These are phyloP conservation scores for Acrasis kona DNA, from an alignment of 78 protist species.

Conservation along the genomic window DNA sequence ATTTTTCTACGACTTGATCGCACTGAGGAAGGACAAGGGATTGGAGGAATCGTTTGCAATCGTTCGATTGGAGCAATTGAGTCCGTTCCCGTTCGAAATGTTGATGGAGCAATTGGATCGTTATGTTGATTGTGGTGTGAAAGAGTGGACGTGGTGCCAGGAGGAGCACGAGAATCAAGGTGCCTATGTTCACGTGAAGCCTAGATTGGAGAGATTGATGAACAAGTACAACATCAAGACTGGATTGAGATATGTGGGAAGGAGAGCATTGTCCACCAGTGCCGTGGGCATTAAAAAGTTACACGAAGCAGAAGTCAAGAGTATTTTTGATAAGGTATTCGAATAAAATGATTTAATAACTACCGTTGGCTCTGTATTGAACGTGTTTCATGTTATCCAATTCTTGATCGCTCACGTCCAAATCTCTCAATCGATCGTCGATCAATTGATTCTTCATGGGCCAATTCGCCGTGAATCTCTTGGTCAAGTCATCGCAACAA, in stretches of 20 bases:
- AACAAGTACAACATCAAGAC: background rate
- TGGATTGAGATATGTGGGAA: background rate
- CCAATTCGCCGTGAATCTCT: background rate
- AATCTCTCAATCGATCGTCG: background rate
- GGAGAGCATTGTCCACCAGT: background rate
- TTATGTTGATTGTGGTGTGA: conserved; percentile 35
- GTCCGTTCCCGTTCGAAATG: conserved; percentile 72
- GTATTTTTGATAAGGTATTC: background rate
- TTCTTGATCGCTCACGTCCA: too few species aligned
- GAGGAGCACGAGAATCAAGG: conserved; percentile 89
- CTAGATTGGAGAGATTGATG: conserved; percentile 35
- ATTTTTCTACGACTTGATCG: conserved; percentile 34
- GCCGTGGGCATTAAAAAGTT: background rate
- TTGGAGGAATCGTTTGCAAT: conserved; percentile 19
- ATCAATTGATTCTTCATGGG: background rate
- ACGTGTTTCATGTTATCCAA: too few species aligned
- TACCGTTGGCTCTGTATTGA: too few species aligned
- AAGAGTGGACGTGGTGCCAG: conserved; percentile 62
- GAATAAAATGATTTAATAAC: too few species aligned
- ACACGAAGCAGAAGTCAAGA: background rate
- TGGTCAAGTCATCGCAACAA: background rate
- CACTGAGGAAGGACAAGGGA: conserved; percentile 20
- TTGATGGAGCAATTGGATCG: conserved; percentile 4
- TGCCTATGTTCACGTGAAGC: conserved; percentile 66
- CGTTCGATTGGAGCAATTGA: conserved; percentile 59